These are phyloP conservation scores for Clavispora phyllophila DNA, from an alignment of 805 yeast species.

Conservation along the genomic window DNA sequence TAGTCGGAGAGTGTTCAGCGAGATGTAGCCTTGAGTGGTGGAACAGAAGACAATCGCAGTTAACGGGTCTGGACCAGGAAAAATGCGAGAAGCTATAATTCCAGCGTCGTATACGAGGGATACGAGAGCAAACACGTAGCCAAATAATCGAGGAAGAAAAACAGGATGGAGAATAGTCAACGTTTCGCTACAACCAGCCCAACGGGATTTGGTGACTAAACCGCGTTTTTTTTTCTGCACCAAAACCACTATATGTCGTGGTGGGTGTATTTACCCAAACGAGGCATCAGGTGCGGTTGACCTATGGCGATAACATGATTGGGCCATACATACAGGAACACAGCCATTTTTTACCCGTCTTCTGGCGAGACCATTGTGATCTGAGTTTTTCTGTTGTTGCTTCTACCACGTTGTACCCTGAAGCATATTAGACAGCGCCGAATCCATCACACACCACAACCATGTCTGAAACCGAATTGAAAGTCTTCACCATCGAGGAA, in stretches of 20 bases:
- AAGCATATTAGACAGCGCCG: not conserved
- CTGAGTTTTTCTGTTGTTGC: not conserved
- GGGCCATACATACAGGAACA: slow-evolving; percentile 11
- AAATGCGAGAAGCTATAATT: too few species aligned
- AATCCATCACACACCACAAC: not conserved
- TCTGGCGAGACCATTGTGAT: not conserved
- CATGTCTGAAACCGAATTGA: slow-evolving; percentile 22
- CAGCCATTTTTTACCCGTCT: not conserved
- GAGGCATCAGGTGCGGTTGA: slow-evolving; percentile 3
- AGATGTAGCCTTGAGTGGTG: too few species aligned
- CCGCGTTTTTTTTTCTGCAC: not conserved
- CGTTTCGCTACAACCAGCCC: too few species aligned
- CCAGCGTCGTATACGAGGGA: not conserved
- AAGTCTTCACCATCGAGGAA: slow-evolving; percentile 52
- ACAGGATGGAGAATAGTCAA: too few species aligned
- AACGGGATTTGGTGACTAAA: too few species aligned
- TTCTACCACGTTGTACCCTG: not conserved
- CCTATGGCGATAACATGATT: slow-evolving; percentile 10
- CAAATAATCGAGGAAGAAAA: too few species aligned
- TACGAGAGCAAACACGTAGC: not conserved
- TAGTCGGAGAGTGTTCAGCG: too few species aligned
- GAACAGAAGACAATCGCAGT: too few species aligned
- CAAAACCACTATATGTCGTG: not conserved
- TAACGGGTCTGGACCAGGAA: too few species aligned
- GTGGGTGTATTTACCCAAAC: slow-evolving; percentile 2